These are phyloP conservation scores for Saxispiralis lemnorum DNA, from an alignment of 495 filamentous ascomycete species.

Conservation along the genomic window DNA sequence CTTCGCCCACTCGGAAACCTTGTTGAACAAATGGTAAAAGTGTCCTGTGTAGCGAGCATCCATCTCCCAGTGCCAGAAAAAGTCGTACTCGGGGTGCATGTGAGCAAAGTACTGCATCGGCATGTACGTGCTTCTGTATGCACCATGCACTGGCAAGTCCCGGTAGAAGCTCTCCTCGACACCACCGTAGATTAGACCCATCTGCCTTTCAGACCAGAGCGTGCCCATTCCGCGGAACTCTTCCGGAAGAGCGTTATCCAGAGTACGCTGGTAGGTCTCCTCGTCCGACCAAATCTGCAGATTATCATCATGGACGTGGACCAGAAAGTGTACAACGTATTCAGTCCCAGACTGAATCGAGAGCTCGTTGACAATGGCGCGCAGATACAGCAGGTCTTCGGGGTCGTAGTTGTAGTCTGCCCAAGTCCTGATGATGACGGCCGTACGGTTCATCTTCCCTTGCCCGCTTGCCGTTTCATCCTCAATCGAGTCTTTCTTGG, in stretches of 20 bases:
- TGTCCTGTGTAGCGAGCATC: slow-evolving; percentile 93
- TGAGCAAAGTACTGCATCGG: slow-evolving; percentile 84
- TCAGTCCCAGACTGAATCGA: slow-evolving; percentile 45
- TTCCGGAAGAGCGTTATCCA: slow-evolving; percentile 54
- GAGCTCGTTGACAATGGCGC: slow-evolving; percentile 44
- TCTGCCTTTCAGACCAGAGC: slow-evolving; percentile 83
- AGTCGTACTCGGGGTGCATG: slow-evolving; percentile 82
- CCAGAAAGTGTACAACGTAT: slow-evolving; percentile 44
- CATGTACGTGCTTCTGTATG: slow-evolving; percentile 83
- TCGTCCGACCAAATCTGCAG: slow-evolving; percentile 49
- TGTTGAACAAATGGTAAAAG: slow-evolving; percentile 75
- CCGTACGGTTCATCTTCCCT: slow-evolving; percentile 29
- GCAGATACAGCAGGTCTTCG: slow-evolving; percentile 28
- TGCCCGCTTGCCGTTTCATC: background rate
- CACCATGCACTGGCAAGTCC: slow-evolving; percentile 68
- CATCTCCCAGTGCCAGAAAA: slow-evolving; percentile 98
- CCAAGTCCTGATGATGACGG: slow-evolving; percentile 47
- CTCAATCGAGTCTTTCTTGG: slow-evolving; percentile 6
- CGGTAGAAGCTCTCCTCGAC: slow-evolving; percentile 55
- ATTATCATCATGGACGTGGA: slow-evolving; percentile 50
- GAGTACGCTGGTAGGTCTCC: slow-evolving; percentile 40
- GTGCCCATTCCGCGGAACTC: slow-evolving; percentile 81
- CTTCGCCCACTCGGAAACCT: slow-evolving; percentile 55
- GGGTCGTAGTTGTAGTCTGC: slow-evolving; percentile 34
- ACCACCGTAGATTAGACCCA: slow-evolving; percentile 71